Evolutionary conservation across 2,329 filamentous ascomycete species (phyloP), one percentile per base, ranked within the genome.

Genomic region (Cladobotryum protrusum): DNA sequence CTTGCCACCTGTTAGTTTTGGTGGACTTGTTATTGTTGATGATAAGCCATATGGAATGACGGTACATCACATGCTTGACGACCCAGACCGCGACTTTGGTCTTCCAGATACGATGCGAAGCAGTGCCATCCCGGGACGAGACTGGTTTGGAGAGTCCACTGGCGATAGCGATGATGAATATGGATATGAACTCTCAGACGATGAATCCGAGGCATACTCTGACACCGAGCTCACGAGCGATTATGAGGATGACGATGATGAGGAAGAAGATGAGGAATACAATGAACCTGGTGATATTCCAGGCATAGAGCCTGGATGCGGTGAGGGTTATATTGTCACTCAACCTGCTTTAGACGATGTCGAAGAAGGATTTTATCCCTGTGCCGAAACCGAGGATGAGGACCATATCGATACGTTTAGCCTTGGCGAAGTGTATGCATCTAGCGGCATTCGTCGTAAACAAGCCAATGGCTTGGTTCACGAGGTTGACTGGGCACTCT

Each of bases 401-500:
- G 92, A 97, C 52, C 86, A 96, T 57, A 76, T 96, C 1, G 82
- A 87, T 41, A 89, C 85, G 0, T 93, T 87, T 60, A 81, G 83
- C 13, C 75, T 97, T 1, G 92, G 92, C 3, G 83, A 89, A 60
- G 75, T 97, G 4, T 89, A 95, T 61, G 92, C 92, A 1, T 95
- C 89, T 0, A 96, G 90, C 18, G 92, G 92, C 6, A 86, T 97
- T 52, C 83, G 89, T 4, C 82, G 92, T 29, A 85, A 87, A 46
- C 78, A 85, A 48, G 77, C 81, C 52, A 76, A 86, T 53, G 83
- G 85, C 4, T 72, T 95, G 19, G 75, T 88, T 5, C 92, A 96
- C 64, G 92, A 97, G 66, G 90, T 97, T 41, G 92, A 97, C 66
- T 97, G 92, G 92, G 90, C 91, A 0, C 73, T 97, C 2, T 90